Evolutionary conservation across 768 basidiomycete genomes (phyloP), one percentile per base, ranked within the genome.

Genomic region (Boletus edulis): DNA sequence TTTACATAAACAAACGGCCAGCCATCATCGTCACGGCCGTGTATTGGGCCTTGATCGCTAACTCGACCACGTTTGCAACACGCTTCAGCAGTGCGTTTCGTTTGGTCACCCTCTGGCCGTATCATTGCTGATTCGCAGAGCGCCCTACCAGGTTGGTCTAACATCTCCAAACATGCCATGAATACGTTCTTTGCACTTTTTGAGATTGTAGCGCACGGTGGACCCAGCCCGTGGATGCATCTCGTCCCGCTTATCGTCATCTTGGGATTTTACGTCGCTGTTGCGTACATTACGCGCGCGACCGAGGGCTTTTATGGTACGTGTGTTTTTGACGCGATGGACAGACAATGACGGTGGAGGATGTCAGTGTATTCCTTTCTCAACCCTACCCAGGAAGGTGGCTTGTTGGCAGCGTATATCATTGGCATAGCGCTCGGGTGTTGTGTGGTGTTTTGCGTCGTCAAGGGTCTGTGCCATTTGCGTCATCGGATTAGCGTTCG

Each of bases 271-370:
- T 91, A 90, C 61, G 69, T 89, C 17, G 85, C 78, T 22, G 70
- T 90, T 1, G 87, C 87, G 12, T 91, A 89, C 60, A 77, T 91
- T 50, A 87, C 86, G 0, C 60, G 77, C 46, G 80, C 71, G 0
- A 78, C 80, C 0, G 84, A 86, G 62, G 80, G 81, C 0, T 79
- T 86, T 62, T 90, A 89, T 65, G 67, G 87, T 89, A 57, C 50
- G 84, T 68, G 38, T 49, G 3, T 31, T 34, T 34, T 24, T 20
- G 6, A 13, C 10, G n/a, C 13, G 20, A 32, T 11, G 34, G 29
- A 17, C n/a, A 20, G 31, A 15, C 8, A 46, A 9, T 64, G 35
- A 65, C 40, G 44, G 51, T 12, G 15, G 7, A n/a, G 29, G 41
- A 14, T 14, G n/a, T 20, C 55, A 89, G 87, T 81, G 1, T 90